phyloP scores from a whole-genome alignment of 177 flowering plant species.

The Tripterygium wilfordii region DNA sequence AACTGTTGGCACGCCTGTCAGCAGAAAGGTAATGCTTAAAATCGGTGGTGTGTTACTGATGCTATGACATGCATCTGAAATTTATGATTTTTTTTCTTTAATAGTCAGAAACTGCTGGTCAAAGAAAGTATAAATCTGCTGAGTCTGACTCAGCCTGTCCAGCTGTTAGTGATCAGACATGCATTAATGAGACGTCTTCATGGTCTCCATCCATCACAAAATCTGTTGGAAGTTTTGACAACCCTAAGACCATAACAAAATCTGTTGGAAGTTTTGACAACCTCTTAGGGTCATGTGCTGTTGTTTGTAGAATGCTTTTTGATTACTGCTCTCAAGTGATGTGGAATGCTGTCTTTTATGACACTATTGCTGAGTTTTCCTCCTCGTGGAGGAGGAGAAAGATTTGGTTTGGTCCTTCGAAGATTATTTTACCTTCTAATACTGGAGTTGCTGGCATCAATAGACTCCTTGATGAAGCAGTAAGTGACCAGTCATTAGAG shows the following conservation, averaged over 20 bases:
- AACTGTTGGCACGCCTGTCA: conserved; percentile 15
- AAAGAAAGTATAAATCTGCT: conserved; percentile 12
- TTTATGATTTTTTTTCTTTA: conserved; percentile 6
- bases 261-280: conserved; percentile 57
- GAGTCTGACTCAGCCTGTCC: conserved; percentile 10
- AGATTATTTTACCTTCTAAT: conserved; percentile 3
- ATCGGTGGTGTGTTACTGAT: no score
- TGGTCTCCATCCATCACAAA: conserved; percentile 20
- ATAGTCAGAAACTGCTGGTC: conserved; percentile 24
- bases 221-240: conserved; percentile 56
- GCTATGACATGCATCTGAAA: no score
- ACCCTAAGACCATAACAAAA: conserved; percentile 32
- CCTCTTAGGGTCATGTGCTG: conserved; percentile 30
- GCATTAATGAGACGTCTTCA: conserved; percentile 3
- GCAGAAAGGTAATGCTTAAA: conserved; percentile 20
- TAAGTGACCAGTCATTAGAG: conserved; percentile 16
- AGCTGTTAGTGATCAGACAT: conserved; percentile 6
- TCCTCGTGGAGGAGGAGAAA: conserved; percentile 66
- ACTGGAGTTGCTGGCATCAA: conserved; percentile 4
- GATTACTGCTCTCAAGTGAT: conserved; percentile 65
- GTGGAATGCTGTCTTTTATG: conserved; percentile 91
- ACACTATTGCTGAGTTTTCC: conserved; percentile 43
- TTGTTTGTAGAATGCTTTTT: conserved; percentile 33
- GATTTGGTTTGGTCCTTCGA: conserved; percentile 43
- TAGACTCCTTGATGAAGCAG: conserved; percentile 16